These are phyloP conservation scores for Leccinum incarnatum DNA, from an alignment of 768 basidiomycete species.

Conservation along the genomic window DNA sequence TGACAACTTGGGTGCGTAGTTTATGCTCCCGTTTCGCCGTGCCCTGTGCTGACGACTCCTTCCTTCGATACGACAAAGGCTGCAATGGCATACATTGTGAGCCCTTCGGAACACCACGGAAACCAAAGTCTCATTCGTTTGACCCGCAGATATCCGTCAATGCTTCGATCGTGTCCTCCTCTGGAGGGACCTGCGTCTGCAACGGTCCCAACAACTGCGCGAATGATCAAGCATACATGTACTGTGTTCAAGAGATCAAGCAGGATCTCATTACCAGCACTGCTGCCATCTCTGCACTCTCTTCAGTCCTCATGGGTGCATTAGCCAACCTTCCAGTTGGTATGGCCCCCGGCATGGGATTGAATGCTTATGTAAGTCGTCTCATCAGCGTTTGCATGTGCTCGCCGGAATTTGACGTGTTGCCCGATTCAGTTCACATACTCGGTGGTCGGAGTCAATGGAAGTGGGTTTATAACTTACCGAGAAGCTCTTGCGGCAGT, in stretches of 20 bases:
- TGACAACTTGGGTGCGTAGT: conserved; percentile 76
- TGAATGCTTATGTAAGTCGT: conserved; percentile 71
- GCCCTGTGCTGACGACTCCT: conserved; percentile 2
- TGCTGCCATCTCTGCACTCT: conserved; percentile 70
- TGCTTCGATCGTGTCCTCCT: conserved; percentile 69
- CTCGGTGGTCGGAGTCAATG: conserved; percentile 84
- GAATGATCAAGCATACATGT: conserved; percentile 48
- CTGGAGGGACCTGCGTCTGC: conserved; percentile 83
- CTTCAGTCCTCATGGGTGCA: conserved; percentile 80
- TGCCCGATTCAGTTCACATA: conserved; percentile 66
- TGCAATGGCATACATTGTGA: conserved; percentile 82
- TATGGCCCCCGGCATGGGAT: conserved; percentile 81
- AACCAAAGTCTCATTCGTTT: neutral
- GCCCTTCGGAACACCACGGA: conserved; percentile 15
- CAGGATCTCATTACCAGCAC: conserved; percentile 83
- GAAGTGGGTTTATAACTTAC: conserved; percentile 66
- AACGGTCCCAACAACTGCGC: conserved; percentile 51
- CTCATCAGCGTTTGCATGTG: neutral
- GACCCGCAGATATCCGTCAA: conserved; percentile 73
- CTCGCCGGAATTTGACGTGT: neutral
- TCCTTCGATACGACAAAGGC: conserved; percentile 39
- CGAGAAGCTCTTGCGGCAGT: conserved; percentile 80
- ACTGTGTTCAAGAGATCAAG: conserved; percentile 59
- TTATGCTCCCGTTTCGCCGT: neutral
- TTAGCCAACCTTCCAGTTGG: conserved; percentile 88